Evolutionary conservation across 495 filamentous ascomycete species (phyloP).

Genomic region (Aspergillus steynii): DNA sequence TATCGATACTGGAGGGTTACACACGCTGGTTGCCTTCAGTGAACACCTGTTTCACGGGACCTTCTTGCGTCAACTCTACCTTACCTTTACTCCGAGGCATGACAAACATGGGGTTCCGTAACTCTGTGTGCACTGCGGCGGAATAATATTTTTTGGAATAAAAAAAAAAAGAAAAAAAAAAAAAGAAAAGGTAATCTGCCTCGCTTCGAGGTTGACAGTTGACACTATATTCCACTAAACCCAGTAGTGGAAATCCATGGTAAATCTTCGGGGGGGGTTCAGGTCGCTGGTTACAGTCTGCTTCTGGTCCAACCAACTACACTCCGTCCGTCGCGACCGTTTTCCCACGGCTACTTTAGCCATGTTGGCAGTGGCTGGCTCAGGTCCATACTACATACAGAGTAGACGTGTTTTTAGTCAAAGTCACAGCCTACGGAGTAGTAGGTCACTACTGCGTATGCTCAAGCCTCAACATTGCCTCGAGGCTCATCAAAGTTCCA

Average conservation of each 20-base stretch:
- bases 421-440: not conserved
- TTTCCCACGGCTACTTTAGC: not conserved
- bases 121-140: too few relatives aligned
- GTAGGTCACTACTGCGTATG: too few relatives aligned
- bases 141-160: too few relatives aligned
- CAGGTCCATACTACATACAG: too few relatives aligned
- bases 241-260: not conserved
- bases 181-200: not conserved
- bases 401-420: too few relatives aligned
- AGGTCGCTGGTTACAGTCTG: not conserved
- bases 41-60: not conserved
- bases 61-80: not conserved
- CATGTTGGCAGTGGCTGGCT: too few relatives aligned
- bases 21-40: not conserved
- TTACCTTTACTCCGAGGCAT: not conserved
- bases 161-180: not conserved
- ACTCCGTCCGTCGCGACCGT: not conserved
- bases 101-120: not conserved
- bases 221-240: not conserved
- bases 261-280: not conserved
- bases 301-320: not conserved
- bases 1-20: not conserved
- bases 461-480: not conserved
- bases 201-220: slow-evolving; percentile 4
- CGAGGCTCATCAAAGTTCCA: not conserved